Conservation (phyloP, 169 alveolate genomes). For the Plasmodium gallinaceum region DNA sequence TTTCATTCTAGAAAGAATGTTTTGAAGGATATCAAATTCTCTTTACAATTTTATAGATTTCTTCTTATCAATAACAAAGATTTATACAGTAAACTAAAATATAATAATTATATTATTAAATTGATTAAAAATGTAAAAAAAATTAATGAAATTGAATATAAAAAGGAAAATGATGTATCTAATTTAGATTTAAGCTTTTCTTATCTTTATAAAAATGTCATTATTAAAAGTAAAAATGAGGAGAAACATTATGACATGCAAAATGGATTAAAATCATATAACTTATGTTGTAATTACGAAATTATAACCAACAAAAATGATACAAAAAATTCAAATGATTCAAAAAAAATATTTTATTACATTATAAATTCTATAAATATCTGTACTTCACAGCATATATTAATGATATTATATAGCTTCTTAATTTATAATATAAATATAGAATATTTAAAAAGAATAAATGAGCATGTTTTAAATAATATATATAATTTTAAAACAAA, state of each 20-base stretch:
- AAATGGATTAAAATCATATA: neutral
- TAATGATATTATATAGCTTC: conserved; percentile 45
- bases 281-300: neutral
- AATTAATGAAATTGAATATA: neutral
- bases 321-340: conserved; percentile 6
- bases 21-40: conserved; percentile 3
- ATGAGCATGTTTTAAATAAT: conserved; percentile 47
- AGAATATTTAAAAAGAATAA: conserved; percentile 47
- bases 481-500: conserved; percentile 68
- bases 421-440: conserved; percentile 16
- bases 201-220: conserved; percentile 57
- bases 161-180: neutral
- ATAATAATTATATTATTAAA: conserved; percentile 22
- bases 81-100: conserved; percentile 36
- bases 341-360: conserved; percentile 20
- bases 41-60: conserved; percentile 6
- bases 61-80: conserved; percentile 25
- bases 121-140: conserved; percentile 41
- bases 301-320: neutral
- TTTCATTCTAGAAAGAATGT: neutral
- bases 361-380: conserved; percentile 23
- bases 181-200: conserved; percentile 18
- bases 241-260: neutral
- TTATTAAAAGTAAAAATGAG: conserved; percentile 10
- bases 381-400: conserved; percentile 28